Conservation (phyloP, 345 rosid species). For the Murraya paniculata region DNA sequence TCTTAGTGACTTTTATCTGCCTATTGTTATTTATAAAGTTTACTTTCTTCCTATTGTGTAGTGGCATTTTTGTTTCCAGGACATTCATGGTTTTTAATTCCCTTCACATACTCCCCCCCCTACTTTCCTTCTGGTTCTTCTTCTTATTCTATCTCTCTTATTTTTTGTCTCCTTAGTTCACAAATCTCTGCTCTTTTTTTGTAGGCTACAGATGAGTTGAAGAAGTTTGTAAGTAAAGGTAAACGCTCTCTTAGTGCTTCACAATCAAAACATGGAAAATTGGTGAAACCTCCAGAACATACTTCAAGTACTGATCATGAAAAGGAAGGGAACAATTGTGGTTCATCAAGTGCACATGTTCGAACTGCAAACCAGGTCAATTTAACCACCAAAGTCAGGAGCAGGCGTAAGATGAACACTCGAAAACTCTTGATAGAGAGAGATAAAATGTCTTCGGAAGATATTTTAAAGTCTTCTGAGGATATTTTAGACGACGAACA, state of each 20-base stretch:
- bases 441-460: slow-evolving; percentile 25
- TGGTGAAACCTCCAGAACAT: slow-evolving; percentile 42
- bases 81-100: not conserved
- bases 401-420: slow-evolving; percentile 55
- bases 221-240: slow-evolving; percentile 40
- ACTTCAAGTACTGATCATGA: slow-evolving; percentile 43
- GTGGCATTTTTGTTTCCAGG: not conserved
- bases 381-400: slow-evolving; percentile 67
- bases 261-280: slow-evolving; percentile 47
- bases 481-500: slow-evolving; percentile 34
- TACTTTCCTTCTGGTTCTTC: not conserved
- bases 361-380: slow-evolving; percentile 38
- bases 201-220: slow-evolving; percentile 43
- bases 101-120: not conserved
- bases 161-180: not conserved
- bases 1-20: not conserved
- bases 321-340: slow-evolving; percentile 43
- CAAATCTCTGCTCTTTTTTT: slow-evolving; percentile 5
- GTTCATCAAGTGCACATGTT: slow-evolving; percentile 38
- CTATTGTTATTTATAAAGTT: not conserved
- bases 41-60: not conserved
- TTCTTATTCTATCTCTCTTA: not conserved
- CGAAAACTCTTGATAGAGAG: slow-evolving; percentile 39
- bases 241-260: slow-evolving; percentile 41
- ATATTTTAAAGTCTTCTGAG: slow-evolving; percentile 22